Evolutionary conservation across 495 filamentous ascomycete genomes (phyloP).

Genomic region (Penicillium salamii): DNA sequence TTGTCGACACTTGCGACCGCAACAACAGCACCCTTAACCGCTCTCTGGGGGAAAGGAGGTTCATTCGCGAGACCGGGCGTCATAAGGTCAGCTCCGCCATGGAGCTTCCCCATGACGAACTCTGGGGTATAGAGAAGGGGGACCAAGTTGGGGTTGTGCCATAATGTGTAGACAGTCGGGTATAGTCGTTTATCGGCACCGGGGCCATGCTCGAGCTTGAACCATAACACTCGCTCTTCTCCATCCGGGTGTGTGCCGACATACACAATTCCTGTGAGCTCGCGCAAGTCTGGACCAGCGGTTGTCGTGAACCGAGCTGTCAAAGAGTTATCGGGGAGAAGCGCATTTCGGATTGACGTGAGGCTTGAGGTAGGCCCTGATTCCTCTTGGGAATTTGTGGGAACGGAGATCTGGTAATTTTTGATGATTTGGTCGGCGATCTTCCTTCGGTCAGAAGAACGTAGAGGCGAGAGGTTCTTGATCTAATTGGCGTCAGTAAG

Average conservation of each 20-base stretch:
- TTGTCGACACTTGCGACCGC: slow-evolving; percentile 63
- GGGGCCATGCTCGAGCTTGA: slow-evolving; percentile 60
- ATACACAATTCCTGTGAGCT: slow-evolving; percentile 65
- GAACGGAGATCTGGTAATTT: slow-evolving; percentile 53
- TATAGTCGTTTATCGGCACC: slow-evolving; percentile 50
- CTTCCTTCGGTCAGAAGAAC: slow-evolving; percentile 69
- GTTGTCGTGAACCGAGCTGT: slow-evolving; percentile 71
- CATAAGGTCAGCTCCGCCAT: slow-evolving; percentile 70
- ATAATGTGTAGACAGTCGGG: slow-evolving; percentile 69
- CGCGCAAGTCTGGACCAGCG: slow-evolving; percentile 59
- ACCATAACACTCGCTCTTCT: slow-evolving; percentile 69
- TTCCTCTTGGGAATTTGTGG: slow-evolving; percentile 33
- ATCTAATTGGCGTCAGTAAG: slow-evolving; percentile 41
- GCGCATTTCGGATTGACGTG: slow-evolving; percentile 54
- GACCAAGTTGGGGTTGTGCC: slow-evolving; percentile 60
- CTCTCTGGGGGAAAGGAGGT: slow-evolving; percentile 62
- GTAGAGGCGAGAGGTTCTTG: slow-evolving; percentile 65
- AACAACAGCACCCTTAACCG: slow-evolving; percentile 60
- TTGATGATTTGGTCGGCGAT: slow-evolving; percentile 69
- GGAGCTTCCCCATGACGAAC: slow-evolving; percentile 62
- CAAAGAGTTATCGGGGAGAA: slow-evolving; percentile 63
- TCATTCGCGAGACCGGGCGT: slow-evolving; percentile 67
- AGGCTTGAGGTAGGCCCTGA: slow-evolving; percentile 40
- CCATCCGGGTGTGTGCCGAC: slow-evolving; percentile 54
- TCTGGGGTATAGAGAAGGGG: slow-evolving; percentile 63